Base-by-base conservation (phyloP, 2,329 filamentous ascomycete species). In the Phyllosticta ampelicida region DNA sequence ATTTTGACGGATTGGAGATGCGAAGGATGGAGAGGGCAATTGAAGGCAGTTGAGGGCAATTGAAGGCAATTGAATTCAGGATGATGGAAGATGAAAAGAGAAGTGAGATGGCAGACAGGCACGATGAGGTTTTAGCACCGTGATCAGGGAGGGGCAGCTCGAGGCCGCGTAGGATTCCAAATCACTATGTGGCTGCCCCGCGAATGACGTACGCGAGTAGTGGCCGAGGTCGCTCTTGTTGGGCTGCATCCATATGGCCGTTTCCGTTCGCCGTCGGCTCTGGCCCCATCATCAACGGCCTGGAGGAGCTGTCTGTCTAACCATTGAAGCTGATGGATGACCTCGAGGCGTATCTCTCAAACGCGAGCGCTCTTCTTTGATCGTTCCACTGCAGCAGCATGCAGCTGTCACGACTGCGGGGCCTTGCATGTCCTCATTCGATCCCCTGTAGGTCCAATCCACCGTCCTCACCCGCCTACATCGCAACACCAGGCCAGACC, bases 1-100 rank as follows among this genome's bases (percentile, higher is more conserved):
- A 84, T 84, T 69, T 56, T 67, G 61, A 13, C 20, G 13, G n/a
- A 54, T 58, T 55, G 56, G 28, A 28, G 19, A 19, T 21, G 16
- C 3, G n/a, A n/a, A 8, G 29, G 50, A 44, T 30, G 48, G 36
- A 44, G n/a, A n/a, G 3, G 11, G n/a, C 11, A 23, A 3, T 11
- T 36, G 36, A 26, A 16, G 26, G 9, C 11, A 23, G 28, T 29
- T 9, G 9, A 18, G 16, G 13, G 9, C 11, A 23, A 3, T 11
- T 36, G 36, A 26, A 16, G 26, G 9, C 11, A 23, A 20, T 29
- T 9, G 9, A 18, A 10, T 19, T 20, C 5, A 49, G 56, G 11
- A 26, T 19, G 50, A 4, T 23, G 9, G 30, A 18, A 21, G 16
- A 5, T 29, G 30, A 20, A 4, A 49, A 36, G 36, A 23, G 36